Evolutionary conservation across 2,329 filamentous ascomycete species (phyloP).

Genomic region (Hymenoscyphus occultus): DNA sequence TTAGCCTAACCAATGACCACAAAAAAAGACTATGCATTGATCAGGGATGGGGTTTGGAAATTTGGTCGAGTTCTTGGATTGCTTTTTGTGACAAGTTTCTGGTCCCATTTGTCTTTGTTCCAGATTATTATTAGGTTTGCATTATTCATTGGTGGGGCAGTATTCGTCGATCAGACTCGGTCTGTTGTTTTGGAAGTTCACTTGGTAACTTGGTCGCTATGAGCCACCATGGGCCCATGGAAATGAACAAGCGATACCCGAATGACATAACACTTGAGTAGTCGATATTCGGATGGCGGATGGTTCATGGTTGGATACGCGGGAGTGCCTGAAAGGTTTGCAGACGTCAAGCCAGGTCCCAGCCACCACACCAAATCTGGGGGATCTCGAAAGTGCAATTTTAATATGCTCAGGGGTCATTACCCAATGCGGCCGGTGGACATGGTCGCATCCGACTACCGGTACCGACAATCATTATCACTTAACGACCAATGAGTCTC

Average conservation of each 20-base stretch:
- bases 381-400: slow-evolving; percentile 7
- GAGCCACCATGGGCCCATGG: not conserved
- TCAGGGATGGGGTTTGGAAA: not conserved
- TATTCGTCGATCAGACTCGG: not conserved
- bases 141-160: not conserved
- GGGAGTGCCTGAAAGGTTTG: not conserved
- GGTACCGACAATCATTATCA: not conserved
- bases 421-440: slow-evolving; percentile 3
- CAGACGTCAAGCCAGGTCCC: not conserved
- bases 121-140: slow-evolving; percentile 1
- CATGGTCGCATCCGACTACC: slow-evolving; percentile 2
- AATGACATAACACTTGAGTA: not conserved
- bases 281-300: not conserved
- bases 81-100: slow-evolving; percentile 5
- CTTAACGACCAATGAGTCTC: slow-evolving; percentile 2
- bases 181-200: not conserved
- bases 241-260: not conserved
- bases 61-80: not conserved
- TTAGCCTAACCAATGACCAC: slow-evolving; percentile 1
- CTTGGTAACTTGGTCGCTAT: not conserved
- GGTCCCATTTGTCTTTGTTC: not conserved
- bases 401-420: slow-evolving; percentile 5
- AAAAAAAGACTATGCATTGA: not conserved
- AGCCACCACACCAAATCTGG: slow-evolving; percentile 9
- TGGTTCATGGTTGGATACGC: not conserved